Evolutionary conservation across 345 rosid genomes (phyloP).

Genomic region (Kandelia obovata): DNA sequence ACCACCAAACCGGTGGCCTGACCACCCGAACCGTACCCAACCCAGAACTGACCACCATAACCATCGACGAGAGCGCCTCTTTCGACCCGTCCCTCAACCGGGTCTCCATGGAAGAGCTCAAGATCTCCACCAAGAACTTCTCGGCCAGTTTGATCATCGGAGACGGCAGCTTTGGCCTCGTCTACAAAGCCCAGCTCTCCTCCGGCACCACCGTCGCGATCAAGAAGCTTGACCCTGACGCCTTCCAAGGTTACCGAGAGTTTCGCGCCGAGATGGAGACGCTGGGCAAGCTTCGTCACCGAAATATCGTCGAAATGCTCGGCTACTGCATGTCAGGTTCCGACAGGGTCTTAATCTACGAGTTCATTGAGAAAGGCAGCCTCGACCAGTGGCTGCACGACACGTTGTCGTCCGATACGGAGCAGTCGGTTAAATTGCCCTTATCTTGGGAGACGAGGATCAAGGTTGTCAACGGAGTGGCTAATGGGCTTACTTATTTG

Average conservation of each 20-base stretch:
- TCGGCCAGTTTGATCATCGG: constrained; percentile 67
- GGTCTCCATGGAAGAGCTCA: constrained; percentile 69
- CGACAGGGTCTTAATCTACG: constrained; percentile 72
- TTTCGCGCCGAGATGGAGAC: constrained; percentile 92
- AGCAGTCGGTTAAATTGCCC: constrained; percentile 1
- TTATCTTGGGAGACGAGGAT: constrained; percentile 59
- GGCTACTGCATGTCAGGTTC: constrained; percentile 68
- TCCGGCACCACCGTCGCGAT: constrained; percentile 64
- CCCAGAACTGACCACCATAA: constrained; percentile 19
- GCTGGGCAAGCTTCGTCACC: constrained; percentile 53
- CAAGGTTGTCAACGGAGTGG: constrained; percentile 51
- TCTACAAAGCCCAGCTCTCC: constrained; percentile 58
- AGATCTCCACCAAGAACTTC: constrained; percentile 58
- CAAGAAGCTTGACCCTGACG: constrained; percentile 74
- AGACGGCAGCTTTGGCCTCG: constrained; percentile 88
- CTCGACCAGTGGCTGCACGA: constrained; percentile 82
- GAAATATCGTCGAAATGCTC: constrained; percentile 63
- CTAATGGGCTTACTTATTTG: constrained; percentile 61
- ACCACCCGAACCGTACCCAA: constrained; percentile 18
- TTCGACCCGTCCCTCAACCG: constrained; percentile 55
- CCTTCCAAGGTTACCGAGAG: constrained; percentile 85
- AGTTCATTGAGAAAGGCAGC: constrained; percentile 66
- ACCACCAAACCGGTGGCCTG: constrained; percentile 13
- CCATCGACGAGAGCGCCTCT: constrained; percentile 38
- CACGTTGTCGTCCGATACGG: constrained; percentile 13